Percentiles rank a stretch among this genome's conserved stretches.
phyloP scores from a whole-genome alignment of 2,329 filamentous ascomycete species.

The Aureobasidium sp. region DNA sequence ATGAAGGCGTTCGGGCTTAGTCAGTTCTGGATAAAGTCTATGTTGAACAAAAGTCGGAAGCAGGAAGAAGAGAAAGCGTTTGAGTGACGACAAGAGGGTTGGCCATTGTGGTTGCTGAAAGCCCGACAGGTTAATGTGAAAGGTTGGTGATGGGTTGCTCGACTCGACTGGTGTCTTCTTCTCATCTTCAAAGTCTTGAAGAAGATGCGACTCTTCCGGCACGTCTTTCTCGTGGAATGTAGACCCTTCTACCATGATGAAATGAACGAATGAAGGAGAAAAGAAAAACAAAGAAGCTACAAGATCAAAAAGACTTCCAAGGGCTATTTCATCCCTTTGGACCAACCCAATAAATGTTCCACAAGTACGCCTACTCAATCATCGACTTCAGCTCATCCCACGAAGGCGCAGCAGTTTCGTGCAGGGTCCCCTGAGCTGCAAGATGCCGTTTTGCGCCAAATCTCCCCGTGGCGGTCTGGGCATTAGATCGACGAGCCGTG shows the following conservation, averaged over 20 bases:
- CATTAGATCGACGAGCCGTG: neutral
- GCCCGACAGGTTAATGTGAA: neutral
- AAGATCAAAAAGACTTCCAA: neutral
- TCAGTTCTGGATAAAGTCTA: neutral
- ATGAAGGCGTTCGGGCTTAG: neutral
- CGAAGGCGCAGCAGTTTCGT: neutral
- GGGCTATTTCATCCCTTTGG: neutral
- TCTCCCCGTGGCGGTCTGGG: neutral
- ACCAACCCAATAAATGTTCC: neutral
- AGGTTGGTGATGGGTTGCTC: neutral
- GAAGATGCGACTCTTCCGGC: conserved; percentile 1
- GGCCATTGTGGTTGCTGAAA: neutral
- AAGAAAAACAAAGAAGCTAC: neutral
- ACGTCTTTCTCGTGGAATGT: conserved; percentile 3
- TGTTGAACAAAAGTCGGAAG: conserved; percentile 1
- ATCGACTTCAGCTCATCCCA: neutral
- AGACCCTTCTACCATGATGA: neutral
- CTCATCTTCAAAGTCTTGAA: neutral
- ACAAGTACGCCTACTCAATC: neutral
- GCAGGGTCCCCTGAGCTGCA: neutral
- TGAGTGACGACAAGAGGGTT: neutral
- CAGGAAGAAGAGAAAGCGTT: conserved; percentile 5
- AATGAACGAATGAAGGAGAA: neutral
- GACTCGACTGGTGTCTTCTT: neutral
- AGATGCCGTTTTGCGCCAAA: neutral